These are phyloP conservation scores for Speleostelium caveatum DNA, from an alignment of 78 protist genomes.

Conservation along the genomic window DNA sequence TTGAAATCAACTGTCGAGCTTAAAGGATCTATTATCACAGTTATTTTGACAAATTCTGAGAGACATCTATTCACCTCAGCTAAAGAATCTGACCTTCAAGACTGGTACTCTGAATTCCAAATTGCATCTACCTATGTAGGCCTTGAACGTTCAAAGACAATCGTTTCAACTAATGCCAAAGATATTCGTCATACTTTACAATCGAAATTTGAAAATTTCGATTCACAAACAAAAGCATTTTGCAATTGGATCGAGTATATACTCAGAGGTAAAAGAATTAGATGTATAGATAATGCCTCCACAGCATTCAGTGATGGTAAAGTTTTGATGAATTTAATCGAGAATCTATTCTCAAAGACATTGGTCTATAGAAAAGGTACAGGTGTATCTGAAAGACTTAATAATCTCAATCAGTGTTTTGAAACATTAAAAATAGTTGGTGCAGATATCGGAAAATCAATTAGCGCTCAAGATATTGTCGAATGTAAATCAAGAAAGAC, in stretches of 20 bases:
- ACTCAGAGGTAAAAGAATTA: not conserved
- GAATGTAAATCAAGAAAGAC: slow-evolving; percentile 47
- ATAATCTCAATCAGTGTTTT: slow-evolving; percentile 31
- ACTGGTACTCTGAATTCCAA: slow-evolving; percentile 54
- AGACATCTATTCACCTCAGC: slow-evolving; percentile 38
- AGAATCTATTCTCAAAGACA: slow-evolving; percentile 17
- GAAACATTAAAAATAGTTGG: slow-evolving; percentile 17
- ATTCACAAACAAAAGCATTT: not conserved
- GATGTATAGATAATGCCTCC: not conserved
- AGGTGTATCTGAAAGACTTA: slow-evolving; percentile 50
- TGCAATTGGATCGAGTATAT: slow-evolving; percentile 18
- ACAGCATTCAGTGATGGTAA: slow-evolving; percentile 49
- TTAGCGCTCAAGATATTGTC: slow-evolving; percentile 13
- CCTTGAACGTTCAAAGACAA: not conserved
- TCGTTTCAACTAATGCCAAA: not conserved
- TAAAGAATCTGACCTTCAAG: slow-evolving; percentile 28
- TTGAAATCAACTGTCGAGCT: slow-evolving; percentile 49
- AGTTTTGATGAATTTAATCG: slow-evolving; percentile 44
- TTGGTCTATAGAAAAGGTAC: slow-evolving; percentile 52
- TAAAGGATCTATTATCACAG: not conserved
- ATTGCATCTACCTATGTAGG: slow-evolving; percentile 20
- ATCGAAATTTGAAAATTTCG: slow-evolving; percentile 16
- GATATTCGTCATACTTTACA: slow-evolving; percentile 27
- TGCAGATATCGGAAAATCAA: slow-evolving; percentile 45
- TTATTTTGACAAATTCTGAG: slow-evolving; percentile 50